These are phyloP conservation scores for Alternaria sp. DNA, from an alignment of 2,329 filamentous ascomycete species.

Conservation along the genomic window DNA sequence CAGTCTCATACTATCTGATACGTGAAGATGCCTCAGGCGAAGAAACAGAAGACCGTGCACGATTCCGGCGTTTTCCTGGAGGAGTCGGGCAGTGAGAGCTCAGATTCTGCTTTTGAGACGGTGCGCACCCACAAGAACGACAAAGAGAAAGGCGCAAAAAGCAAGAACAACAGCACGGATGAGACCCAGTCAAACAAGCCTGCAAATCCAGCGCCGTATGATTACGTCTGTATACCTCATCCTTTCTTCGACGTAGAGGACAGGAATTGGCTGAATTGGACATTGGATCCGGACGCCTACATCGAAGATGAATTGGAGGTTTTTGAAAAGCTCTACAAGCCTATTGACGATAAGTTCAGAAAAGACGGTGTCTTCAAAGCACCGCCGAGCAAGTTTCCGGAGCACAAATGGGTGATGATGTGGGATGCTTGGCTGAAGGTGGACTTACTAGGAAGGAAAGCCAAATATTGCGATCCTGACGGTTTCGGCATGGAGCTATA, in stretches of 20 bases:
- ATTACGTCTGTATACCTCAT: constrained; percentile 26
- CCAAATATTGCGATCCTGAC: constrained; percentile 25
- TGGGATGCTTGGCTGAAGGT: constrained; percentile 20
- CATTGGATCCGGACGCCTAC: constrained; percentile 1
- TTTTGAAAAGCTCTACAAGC: constrained; percentile 3
- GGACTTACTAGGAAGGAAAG: constrained; percentile 2
- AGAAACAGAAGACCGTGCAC: constrained; percentile 17
- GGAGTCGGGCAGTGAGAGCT: constrained; percentile 13
- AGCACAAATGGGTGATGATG: constrained; percentile 34
- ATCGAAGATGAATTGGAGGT: constrained; percentile 9
- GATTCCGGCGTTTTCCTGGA: constrained; percentile 12
- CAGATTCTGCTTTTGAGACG: constrained; percentile 11
- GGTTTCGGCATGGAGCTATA: constrained; percentile 24
- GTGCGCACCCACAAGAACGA: constrained; percentile 5
- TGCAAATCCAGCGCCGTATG: constrained; percentile 7
- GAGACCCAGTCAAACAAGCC: not conserved
- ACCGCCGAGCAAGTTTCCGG: constrained; percentile 11
- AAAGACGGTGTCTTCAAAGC: constrained; percentile 10
- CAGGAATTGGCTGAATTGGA: constrained; percentile 13
- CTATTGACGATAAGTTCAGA: constrained; percentile 14
- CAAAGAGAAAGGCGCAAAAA: not conserved
- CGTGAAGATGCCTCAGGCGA: constrained; percentile 20
- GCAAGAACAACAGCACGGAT: not conserved
- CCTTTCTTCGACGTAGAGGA: constrained; percentile 23
- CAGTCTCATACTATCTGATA: not conserved